A percentile compares a stretch with the other conserved stretches of the same genome.
Conservation (phyloP, 495 filamentous ascomycete genomes). For the Penicillium roqueforti region DNA sequence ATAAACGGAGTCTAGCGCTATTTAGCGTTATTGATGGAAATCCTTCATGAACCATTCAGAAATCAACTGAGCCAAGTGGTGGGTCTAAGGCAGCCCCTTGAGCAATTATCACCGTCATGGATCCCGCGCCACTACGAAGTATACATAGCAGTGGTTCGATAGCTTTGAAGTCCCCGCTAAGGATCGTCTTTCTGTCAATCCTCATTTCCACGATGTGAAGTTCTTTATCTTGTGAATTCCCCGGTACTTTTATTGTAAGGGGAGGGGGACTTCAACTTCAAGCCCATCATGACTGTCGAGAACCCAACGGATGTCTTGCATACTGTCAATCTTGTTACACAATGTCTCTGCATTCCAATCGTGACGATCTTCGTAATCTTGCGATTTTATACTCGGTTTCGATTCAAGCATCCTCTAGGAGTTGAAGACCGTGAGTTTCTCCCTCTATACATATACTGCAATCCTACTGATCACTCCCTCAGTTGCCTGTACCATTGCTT, state of each 20-base stretch:
- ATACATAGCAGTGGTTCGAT: not conserved
- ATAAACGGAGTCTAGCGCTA: not conserved
- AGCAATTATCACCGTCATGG: not conserved
- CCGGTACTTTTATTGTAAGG: not conserved
- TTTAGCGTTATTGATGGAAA: not conserved
- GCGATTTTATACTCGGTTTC: slow-evolving; percentile 36
- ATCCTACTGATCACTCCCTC: slow-evolving; percentile 11
- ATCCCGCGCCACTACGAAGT: not conserved
- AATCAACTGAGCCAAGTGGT: not conserved
- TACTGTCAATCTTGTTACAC: slow-evolving; percentile 41
- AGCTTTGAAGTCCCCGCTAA: slow-evolving; percentile 1
- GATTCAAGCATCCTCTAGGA: slow-evolving; percentile 32
- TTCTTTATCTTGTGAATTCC: slow-evolving; percentile 3
- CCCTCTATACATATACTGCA: not conserved
- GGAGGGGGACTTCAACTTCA: not conserved
- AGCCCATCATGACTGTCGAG: slow-evolving; percentile 22
- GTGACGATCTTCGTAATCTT: slow-evolving; percentile 34
- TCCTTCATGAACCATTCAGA: slow-evolving; percentile 3
- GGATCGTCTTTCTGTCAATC: slow-evolving; percentile 1
- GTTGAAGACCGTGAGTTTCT: slow-evolving; percentile 41
- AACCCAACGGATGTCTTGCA: slow-evolving; percentile 34
- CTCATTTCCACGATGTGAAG: slow-evolving; percentile 6
- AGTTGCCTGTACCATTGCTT: slow-evolving; percentile 35
- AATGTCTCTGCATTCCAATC: slow-evolving; percentile 44
- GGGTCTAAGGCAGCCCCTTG: not conserved